Evolutionary conservation across 148 eudicot species (phyloP), one percentile per base, ranked within the genome.

Genomic region (Chenopodium quinoa): DNA sequence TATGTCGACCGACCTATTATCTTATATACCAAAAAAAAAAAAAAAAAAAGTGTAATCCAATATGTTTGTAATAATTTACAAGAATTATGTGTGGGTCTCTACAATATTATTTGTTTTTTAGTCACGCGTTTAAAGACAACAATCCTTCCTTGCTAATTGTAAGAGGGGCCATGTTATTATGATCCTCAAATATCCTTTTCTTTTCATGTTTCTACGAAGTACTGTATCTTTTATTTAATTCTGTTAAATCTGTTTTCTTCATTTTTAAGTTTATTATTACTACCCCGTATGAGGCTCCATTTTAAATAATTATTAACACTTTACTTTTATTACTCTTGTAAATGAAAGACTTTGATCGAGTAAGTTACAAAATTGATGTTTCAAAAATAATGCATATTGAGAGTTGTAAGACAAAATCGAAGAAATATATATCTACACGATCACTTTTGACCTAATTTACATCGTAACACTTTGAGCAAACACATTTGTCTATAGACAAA

Each of bases 101-200:
- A 46, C 10, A 31, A 77, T 67, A 69, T 68, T 54, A 81, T 78
- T 85, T 87, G 75, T 66, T 88, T 81, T 86, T 65, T 73, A 23
- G 78, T 86, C 90, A 88, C 82, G 89, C 90, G 82, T 77, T 44
- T 77, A 88, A 88, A 88, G 90, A 80, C 23, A 67, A 27, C 75
- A 67, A 73, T 79, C 79, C 78, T 77, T 68, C 73, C 4, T 44
- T n/a, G 34, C 31, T 67, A 48, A 7, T 5, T 70, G 11, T 50
- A 10, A 37, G 8, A 70, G 78, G 73, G 73, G 5, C 75, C 78
- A 10, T 75, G 17, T 74, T 32, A 67, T 77, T 50, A 75, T 75
- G 74, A 79, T 83, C 71, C 32, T 79, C 63, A 13, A 75, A 70
- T 67, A 22, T 27, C 58, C 71, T 46, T 68, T 52, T 62, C 22